Conservation (phyloP, 257 asterid genomes). For the Parsonsia alboflavescens region DNA sequence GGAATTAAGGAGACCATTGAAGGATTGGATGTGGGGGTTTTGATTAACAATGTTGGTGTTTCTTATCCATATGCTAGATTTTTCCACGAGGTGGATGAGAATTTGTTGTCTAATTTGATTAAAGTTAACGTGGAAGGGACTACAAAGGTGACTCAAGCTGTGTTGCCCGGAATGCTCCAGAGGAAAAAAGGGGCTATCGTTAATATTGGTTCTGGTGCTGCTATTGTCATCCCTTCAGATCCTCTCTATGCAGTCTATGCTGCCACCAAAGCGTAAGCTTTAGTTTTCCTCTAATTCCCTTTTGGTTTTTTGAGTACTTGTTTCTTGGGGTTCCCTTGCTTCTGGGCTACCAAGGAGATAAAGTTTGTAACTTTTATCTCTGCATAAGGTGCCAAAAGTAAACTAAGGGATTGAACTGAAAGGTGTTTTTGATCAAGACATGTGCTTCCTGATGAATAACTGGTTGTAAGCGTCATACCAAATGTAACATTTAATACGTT, state of each 20-base stretch:
- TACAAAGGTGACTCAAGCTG: constrained; percentile 79
- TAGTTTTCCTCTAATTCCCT: neutral
- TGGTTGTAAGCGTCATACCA: neutral
- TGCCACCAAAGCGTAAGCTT: constrained; percentile 91
- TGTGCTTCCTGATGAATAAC: neutral
- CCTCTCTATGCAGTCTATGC: constrained; percentile 97
- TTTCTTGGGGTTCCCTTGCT: constrained; percentile 1
- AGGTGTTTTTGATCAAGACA: neutral
- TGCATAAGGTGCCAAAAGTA: neutral
- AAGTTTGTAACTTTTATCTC: neutral
- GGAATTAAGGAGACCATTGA: constrained; percentile 62
- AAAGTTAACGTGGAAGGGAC: constrained; percentile 88
- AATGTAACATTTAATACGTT: neutral
- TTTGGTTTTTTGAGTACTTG: neutral
- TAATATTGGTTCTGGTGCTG: constrained; percentile 93
- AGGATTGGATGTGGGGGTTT: constrained; percentile 73
- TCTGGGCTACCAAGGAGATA: neutral
- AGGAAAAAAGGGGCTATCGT: constrained; percentile 92
- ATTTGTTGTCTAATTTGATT: constrained; percentile 64
- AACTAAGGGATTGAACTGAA: neutral
- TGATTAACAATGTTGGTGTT: constrained; percentile 86
- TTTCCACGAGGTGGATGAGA: constrained; percentile 91
- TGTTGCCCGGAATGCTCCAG: constrained; percentile 76
- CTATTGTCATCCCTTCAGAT: constrained; percentile 81
- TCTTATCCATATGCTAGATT: constrained; percentile 89